Base-by-base conservation (phyloP, 192 early-diverging fungal genomes). In the Coemansia sp. region DNA sequence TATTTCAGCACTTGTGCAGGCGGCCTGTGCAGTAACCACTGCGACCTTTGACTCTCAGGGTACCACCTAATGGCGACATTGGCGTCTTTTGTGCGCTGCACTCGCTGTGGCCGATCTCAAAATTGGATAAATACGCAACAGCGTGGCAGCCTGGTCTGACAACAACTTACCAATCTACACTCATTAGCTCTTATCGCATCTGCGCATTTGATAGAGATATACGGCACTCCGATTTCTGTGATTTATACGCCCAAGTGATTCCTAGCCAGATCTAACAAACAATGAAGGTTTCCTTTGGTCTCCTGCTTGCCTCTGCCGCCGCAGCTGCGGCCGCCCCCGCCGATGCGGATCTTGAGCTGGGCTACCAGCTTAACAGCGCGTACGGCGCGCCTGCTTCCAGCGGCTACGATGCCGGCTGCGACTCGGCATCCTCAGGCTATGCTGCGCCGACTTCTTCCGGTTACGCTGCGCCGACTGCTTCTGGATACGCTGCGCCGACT, bases 271-370 rank as follows among this genome's bases (percentile, higher is more conserved):
- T 8, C 15, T 5, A 49, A 22, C 15, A 2, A 71, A 71, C n/a
- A 59, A 78, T 78, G 75, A 78, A 78, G 75, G 75, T 69, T 48
- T 71, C 75, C 32, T 65, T 78, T 64, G 75, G 75, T 27, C 39
- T 72, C 25, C 69, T 78, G 61, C 43, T 72, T 60, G 70, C 70
- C 32, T 66, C 72, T 55, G 66, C 60, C 41, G 59, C 70, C 21
- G 75, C 75, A 8, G 63, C 70, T 19, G 64, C 69, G 14, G 75
- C 75, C 19, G 75, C 75, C 12, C 75, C 75, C 19, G 75, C 75
- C 35, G 75, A 78, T 29, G 55, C 63, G 10, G 65, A 78, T 62
- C 55, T 65, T 17, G 61, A 51, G 12, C 53, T 55, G 27, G 53
- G 53, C 21, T 72, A 69, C 63, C 70, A 72, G 75, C 24, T 6